Conservation (phyloP, 257 asterid species). For the Plantago major region DNA sequence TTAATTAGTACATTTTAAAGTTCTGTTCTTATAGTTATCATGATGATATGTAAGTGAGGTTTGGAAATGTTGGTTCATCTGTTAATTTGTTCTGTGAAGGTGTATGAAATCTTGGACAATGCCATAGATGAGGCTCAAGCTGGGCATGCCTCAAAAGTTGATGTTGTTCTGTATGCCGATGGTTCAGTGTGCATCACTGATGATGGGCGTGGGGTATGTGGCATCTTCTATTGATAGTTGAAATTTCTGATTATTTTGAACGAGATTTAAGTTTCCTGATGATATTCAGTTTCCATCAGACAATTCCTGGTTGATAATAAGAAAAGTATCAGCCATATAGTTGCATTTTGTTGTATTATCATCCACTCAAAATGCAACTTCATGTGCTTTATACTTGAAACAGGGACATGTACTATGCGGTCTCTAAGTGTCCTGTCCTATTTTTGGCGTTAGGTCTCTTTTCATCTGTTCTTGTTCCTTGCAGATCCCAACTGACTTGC, state of each 20-base stretch:
- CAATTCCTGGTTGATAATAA: background rate
- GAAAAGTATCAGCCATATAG: too few relatives aligned
- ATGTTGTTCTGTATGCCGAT: constrained; percentile 68
- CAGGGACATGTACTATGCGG: too few relatives aligned
- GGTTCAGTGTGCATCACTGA: constrained; percentile 89
- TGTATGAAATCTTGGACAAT: constrained; percentile 93
- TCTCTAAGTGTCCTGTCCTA: background rate
- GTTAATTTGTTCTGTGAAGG: constrained; percentile 39
- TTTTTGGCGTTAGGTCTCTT: constrained; percentile 9
- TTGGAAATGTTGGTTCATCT: constrained; percentile 22
- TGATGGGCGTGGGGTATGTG: constrained; percentile 96
- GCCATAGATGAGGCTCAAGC: constrained; percentile 98
- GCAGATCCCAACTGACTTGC: constrained; percentile 92
- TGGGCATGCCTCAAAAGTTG: constrained; percentile 81
- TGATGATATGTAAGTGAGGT: constrained; percentile 3
- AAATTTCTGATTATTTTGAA: constrained; percentile 1
- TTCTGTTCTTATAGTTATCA: background rate
- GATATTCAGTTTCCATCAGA: background rate
- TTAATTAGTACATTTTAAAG: too few relatives aligned
- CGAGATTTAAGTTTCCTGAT: constrained; percentile 3
- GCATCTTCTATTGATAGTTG: constrained; percentile 15
- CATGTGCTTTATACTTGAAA: too few relatives aligned
- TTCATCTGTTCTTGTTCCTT: constrained; percentile 10
- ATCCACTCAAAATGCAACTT: too few relatives aligned
- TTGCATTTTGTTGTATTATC: too few relatives aligned